Conservation (phyloP, 2,329 filamentous ascomycete genomes). For the Apiospora arundinis region DNA sequence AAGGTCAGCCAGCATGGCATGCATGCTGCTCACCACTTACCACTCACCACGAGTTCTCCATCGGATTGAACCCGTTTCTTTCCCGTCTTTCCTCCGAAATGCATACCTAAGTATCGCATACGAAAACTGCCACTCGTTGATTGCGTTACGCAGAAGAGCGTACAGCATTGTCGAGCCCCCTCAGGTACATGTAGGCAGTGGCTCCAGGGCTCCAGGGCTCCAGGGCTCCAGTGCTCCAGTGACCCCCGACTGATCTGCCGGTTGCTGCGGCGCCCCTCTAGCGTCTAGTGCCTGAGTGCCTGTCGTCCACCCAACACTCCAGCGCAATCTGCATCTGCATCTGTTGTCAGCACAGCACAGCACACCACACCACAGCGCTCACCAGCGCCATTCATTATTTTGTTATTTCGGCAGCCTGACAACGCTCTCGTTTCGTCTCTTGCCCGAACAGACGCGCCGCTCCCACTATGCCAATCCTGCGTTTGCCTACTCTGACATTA, state of each 20-base stretch:
- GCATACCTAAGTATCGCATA: not conserved
- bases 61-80: not conserved
- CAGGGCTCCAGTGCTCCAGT: not conserved
- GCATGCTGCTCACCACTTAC: not conserved
- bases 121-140: not conserved
- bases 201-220: not conserved
- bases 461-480: constrained; percentile 1
- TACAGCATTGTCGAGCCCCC: not conserved
- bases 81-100: not conserved
- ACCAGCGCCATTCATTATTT: constrained; percentile 15
- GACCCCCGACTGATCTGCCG: not conserved
- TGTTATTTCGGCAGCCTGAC: constrained; percentile 17
- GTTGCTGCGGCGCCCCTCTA: constrained; percentile 7
- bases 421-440: constrained; percentile 8
- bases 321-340: not conserved
- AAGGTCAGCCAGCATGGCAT: too few species aligned
- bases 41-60: not conserved
- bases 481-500: not conserved
- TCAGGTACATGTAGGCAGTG: too few species aligned
- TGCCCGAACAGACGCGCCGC: not conserved
- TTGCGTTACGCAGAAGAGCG: constrained; percentile 2
- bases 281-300: too few species aligned
- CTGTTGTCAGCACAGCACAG: constrained; percentile 5
- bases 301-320: not conserved
- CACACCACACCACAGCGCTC: not conserved